phyloP scores from a whole-genome alignment of 768 basidiomycete genomes.

The Mycena rebaudengoi region DNA sequence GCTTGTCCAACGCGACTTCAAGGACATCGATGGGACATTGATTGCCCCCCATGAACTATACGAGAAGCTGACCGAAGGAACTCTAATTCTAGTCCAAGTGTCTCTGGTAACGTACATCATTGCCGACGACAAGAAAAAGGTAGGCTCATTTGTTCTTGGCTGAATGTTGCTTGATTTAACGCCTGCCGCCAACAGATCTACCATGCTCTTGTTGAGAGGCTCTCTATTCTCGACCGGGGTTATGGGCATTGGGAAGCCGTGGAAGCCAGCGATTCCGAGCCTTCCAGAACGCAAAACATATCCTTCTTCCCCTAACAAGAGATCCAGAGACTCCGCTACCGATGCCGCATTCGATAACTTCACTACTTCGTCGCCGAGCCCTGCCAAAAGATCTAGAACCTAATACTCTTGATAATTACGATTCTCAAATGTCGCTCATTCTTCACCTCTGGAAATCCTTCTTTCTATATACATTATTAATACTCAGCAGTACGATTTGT shows the following conservation, averaged over 20 bases:
- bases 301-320: neutral
- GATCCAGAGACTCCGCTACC: neutral
- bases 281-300: neutral
- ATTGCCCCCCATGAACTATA: neutral
- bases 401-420: no score
- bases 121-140: neutral
- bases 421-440: no score
- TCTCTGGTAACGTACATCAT: neutral
- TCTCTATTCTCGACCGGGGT: slow-evolving; percentile 4
- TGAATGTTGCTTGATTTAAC: neutral
- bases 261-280: neutral
- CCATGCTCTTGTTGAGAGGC: neutral
- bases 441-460: no score
- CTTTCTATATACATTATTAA: no score
- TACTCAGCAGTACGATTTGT: no score
- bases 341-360: neutral
- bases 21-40: neutral
- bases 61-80: neutral
- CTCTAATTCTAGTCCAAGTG: neutral
- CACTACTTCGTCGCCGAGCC: no score
- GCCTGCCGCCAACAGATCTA: neutral
- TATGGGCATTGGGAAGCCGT: neutral
- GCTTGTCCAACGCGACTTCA: neutral
- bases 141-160: neutral
- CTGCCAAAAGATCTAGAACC: no score